Percentiles rank a stretch among this genome's conserved stretches.
phyloP scores from a whole-genome alignment of 805 yeast genomes.

The Maudiozyma saulgeensis region DNA sequence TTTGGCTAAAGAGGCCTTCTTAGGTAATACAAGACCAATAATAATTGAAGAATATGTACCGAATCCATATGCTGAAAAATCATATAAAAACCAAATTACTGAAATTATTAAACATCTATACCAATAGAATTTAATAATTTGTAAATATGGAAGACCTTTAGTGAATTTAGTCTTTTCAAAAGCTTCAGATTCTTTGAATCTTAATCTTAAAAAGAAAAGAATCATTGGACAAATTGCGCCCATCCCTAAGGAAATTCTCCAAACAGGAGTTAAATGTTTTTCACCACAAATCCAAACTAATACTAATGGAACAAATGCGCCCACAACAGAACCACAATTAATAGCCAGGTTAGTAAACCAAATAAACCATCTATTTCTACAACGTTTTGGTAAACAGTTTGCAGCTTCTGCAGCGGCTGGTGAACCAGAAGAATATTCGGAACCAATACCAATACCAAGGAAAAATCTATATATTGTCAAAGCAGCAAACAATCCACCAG shows the following conservation, averaged over 20 bases:
- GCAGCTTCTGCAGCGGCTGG: slow-evolving; percentile 92
- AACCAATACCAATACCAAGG: slow-evolving; percentile 87
- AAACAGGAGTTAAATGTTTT: slow-evolving; percentile 65
- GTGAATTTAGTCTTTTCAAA: slow-evolving; percentile 66
- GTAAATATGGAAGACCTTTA: slow-evolving; percentile 52
- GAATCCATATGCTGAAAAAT: slow-evolving; percentile 79
- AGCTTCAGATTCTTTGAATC: slow-evolving; percentile 62
- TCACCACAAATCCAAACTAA: slow-evolving; percentile 71
- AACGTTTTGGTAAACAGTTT: slow-evolving; percentile 62
- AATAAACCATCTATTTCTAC: slow-evolving; percentile 78
- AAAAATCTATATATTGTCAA: slow-evolving; percentile 78
- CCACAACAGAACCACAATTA: slow-evolving; percentile 74
- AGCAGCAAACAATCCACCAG: slow-evolving; percentile 67
- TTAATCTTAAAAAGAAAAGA: slow-evolving; percentile 67
- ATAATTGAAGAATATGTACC: slow-evolving; percentile 76
- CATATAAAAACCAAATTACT: slow-evolving; percentile 84
- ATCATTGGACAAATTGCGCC: slow-evolving; percentile 84
- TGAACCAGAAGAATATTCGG: slow-evolving; percentile 90
- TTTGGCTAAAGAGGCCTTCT: slow-evolving; percentile 52
- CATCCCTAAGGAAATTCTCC: slow-evolving; percentile 85
- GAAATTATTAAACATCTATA: slow-evolving; percentile 63
- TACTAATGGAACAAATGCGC: slow-evolving; percentile 81
- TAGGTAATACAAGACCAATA: slow-evolving; percentile 45
- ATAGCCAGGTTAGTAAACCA: slow-evolving; percentile 87
- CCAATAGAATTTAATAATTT: slow-evolving; percentile 74